These are phyloP conservation scores for Leptodontidium sp. DNA, from an alignment of 2,329 filamentous ascomycete genomes.

Conservation along the genomic window DNA sequence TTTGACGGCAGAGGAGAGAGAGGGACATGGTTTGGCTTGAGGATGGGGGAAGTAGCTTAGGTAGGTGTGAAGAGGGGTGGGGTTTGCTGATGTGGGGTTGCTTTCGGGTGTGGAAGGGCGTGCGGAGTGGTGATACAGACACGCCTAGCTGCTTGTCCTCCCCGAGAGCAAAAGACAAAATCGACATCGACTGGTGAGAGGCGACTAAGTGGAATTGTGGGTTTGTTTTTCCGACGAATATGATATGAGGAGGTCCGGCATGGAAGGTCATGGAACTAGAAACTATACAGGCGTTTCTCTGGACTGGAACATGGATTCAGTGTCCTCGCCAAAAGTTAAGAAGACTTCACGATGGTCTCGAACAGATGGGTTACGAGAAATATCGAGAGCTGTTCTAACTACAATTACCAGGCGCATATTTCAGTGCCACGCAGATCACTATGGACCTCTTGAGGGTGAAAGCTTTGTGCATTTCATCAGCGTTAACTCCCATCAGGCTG, in stretches of 20 bases:
- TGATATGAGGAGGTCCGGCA: background rate
- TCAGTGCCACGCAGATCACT: too few species aligned
- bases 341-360: too few species aligned
- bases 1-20: constrained; percentile 17
- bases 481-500: too few species aligned
- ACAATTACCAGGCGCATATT: too few species aligned
- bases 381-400: too few species aligned
- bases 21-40: constrained; percentile 20
- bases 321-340: too few species aligned
- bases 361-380: too few species aligned
- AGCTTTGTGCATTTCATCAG: background rate
- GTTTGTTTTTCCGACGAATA: background rate
- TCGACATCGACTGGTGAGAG: background rate
- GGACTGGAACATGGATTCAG: too few species aligned
- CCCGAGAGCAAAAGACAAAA: background rate
- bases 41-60: background rate
- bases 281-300: too few species aligned
- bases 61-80: background rate
- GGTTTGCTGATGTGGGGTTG: too few species aligned
- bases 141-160: constrained; percentile 13
- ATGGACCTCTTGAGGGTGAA: background rate
- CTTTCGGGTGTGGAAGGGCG: background rate
- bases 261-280: background rate
- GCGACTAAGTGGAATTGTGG: background rate
- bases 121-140: background rate